A percentile compares a stretch with the other conserved stretches of the same genome.
Evolutionary conservation across 306 rosid genomes (phyloP).

Genomic region (Quercus ilex): DNA sequence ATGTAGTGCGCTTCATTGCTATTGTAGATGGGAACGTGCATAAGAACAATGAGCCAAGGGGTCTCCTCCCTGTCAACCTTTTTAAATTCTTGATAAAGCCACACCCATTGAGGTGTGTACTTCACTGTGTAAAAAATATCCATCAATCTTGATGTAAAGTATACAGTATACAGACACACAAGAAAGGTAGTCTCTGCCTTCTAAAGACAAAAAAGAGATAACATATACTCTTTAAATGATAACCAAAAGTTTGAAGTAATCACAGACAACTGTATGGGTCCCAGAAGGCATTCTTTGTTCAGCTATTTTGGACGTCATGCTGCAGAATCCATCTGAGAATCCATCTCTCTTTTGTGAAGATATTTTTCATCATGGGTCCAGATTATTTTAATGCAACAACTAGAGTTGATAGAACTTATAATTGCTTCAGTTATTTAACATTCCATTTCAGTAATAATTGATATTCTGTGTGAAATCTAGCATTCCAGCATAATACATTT

Average conservation of each 20-base stretch:
- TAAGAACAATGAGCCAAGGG: slow-evolving; percentile 94
- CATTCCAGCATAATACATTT: neutral
- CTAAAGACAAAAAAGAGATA: neutral
- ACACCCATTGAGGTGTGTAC: slow-evolving; percentile 80
- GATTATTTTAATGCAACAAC: neutral
- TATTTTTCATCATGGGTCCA: neutral
- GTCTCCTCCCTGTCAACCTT: slow-evolving; percentile 85
- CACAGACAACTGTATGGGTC: neutral
- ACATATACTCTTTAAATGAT: neutral
- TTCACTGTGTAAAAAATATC: slow-evolving; percentile 47
- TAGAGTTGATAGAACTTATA: neutral
- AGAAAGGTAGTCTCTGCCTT: neutral
- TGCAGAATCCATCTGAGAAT: neutral
- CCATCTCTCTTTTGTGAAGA: neutral
- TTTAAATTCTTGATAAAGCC: slow-evolving; percentile 68
- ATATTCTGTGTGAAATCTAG: neutral
- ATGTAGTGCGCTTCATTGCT: slow-evolving; percentile 79
- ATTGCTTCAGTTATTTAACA: neutral
- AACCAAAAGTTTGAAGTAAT: neutral
- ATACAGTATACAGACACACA: neutral
- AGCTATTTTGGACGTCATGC: neutral
- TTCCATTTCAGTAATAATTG: neutral
- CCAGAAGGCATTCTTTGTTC: neutral
- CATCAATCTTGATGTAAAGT: neutral
- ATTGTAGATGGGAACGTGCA: slow-evolving; percentile 85